Evolutionary conservation across 2,329 filamentous ascomycete genomes (phyloP).

Genomic region (Aspergillus vadensis): DNA sequence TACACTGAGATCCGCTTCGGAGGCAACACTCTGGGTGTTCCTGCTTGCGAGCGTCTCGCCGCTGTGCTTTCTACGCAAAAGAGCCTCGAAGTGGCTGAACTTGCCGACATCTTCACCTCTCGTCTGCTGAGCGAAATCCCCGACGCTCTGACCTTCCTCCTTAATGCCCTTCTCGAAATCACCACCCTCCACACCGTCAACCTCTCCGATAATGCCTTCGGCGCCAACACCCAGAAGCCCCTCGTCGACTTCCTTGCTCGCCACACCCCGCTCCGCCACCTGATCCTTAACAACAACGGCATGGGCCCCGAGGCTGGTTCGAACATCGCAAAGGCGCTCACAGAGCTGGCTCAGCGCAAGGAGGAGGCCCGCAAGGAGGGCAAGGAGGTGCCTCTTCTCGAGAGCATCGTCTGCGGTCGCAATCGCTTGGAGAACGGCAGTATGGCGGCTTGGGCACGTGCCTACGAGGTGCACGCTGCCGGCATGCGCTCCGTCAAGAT

Average conservation of each 20-base stretch:
- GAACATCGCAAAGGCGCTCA: constrained; percentile 83
- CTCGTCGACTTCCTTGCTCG: constrained; percentile 87
- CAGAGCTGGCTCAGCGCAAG: constrained; percentile 80
- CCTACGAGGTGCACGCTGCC: constrained; percentile 75
- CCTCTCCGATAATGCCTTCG: constrained; percentile 97
- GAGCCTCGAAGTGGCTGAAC: constrained; percentile 76
- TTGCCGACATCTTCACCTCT: constrained; percentile 97
- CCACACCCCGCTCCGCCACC: constrained; percentile 86
- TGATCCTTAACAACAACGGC: constrained; percentile 98
- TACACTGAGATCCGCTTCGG: constrained; percentile 79
- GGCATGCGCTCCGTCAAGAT: constrained; percentile 87
- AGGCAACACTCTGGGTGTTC: constrained; percentile 90
- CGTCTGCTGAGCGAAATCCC: constrained; percentile 93
- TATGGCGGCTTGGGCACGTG: constrained; percentile 92
- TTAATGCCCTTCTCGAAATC: constrained; percentile 83
- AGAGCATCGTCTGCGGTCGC: constrained; percentile 96
- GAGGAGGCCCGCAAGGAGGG: constrained; percentile 63
- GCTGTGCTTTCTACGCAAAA: constrained; percentile 83
- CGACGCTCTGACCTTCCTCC: constrained; percentile 78
- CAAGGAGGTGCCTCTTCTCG: constrained; percentile 76
- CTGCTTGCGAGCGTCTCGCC: constrained; percentile 81
- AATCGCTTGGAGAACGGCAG: constrained; percentile 94
- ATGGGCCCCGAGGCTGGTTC: constrained; percentile 89
- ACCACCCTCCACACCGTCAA: constrained; percentile 88
- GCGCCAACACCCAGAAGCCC: constrained; percentile 89